Evolutionary conservation across 768 basidiomycete genomes (phyloP), one percentile per base, ranked within the genome.

Genomic region (Nevesoporus exiguus): DNA sequence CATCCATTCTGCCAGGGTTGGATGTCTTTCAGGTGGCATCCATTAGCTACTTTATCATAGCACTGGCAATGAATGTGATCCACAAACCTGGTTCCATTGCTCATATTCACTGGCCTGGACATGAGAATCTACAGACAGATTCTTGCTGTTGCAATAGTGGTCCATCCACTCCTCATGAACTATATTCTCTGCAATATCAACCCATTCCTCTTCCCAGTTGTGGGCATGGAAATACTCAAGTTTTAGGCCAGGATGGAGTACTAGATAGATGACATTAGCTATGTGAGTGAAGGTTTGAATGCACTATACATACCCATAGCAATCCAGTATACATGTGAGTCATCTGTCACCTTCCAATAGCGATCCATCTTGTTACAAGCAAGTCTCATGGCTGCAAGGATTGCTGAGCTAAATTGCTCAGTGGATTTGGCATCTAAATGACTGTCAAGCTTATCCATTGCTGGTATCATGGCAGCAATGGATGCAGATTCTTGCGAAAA

Each of bases 311-410:
- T 49, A 49, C 40, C 31, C 36, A 43, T 55, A 1, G 42, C 33
- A 37, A 55, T 40, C 2, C 29, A 7, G 19, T 49, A 55, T 1
- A 49, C 10, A 6, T 45, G 13, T 13, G 47, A 54, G 2, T 21
- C 9, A n/a, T 54, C 53, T 13, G 47, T 49, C 0, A 22, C 10
- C 15, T 54, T 34, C 47, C 52, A 54, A 15, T 54, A 49, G 10
- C 24, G 25, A 24, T 54, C 47, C 52, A 54, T 48, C 31, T 54
- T 54, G 39, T 54, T 49, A 2, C 5, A 5, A 1, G 53, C 40
- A 3, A 54, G 47, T 10, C 33, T 7, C 47, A 54, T 54, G 3
- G 47, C 52, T 7, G 25, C 5, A 3, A 48, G 3, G 5, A 54
- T 22, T 0, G 40, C 29, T 1, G 52, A 10, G n/a, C n/a, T 13